Base-by-base conservation (phyloP, 129 eudicot species). In the Centella asiatica region DNA sequence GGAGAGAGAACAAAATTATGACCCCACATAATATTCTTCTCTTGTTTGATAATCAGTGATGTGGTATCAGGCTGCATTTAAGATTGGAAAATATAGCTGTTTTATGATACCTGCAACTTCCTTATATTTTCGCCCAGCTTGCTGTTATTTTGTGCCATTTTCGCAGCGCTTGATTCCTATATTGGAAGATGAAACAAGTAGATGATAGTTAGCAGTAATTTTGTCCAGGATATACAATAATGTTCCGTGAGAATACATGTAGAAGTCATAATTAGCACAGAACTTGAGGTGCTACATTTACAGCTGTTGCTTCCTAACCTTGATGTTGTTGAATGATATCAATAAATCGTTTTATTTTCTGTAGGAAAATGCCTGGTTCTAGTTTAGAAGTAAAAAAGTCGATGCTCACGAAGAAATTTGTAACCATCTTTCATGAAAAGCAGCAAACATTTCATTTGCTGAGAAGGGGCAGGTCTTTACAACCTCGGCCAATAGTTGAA, bases 111-210 rank as follows among this genome's bases (percentile, higher is more conserved):
- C 95, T 87, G 85, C 53, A 87, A 67, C 67, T 87, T 87, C 65
- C 44, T 74, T 75, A 83, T 47, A 78, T 87, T 87, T 60, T 83
- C 92, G 25, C 77, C 50, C 46, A 87, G 76, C 71, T 83, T 87
- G 65, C n/a, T n/a, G n/a, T n/a, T n/a, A n/a, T 69, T 73, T 63
- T 83, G 72, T 27, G 86, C 95, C 79, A 74, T 69, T 54, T 74
- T 78, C 25, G 84, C 88, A 53, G 76, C 75, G 80, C 90, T 78
- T 33, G 95, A 18, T 26, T 83, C 90, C 95, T 87, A 81, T 75
- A 64, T 40, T 28, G 60, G 31, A 57, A 51, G 13, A 22, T 33
- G 32, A 17, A 56, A 32, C 19, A 33, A 5, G 23, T 24, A 17
- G 57, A 64, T 55, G 40, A 18, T n/a, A 9, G 26, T 56, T 56